Percentiles rank a stretch among this genome's conserved stretches.
These are phyloP conservation scores for Alternaria conjuncta DNA, from an alignment of 2,329 filamentous ascomycete genomes.

Conservation along the genomic window DNA sequence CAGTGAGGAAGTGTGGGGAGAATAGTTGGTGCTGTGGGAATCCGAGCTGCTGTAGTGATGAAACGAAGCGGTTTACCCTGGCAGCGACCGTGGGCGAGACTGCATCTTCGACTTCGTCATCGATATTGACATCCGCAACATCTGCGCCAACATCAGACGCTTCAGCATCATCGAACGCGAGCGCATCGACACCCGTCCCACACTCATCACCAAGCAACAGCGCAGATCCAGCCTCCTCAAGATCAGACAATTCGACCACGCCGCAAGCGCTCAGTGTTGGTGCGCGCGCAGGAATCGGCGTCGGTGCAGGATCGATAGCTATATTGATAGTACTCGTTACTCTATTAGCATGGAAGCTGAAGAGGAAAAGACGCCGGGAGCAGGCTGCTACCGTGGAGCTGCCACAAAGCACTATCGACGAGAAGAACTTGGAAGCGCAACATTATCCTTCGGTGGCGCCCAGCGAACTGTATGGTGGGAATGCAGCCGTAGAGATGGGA, in stretches of 20 bases:
- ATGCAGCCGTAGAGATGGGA: background rate
- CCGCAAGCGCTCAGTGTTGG: background rate
- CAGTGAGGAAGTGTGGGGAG: background rate
- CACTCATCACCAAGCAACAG: background rate
- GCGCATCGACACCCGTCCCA: background rate
- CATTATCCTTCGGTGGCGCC: background rate
- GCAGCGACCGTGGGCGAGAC: background rate
- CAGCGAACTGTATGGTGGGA: background rate
- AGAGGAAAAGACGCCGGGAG: background rate
- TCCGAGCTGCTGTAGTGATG: background rate
- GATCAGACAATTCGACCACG: background rate
- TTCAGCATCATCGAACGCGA: background rate
- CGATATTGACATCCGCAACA: background rate
- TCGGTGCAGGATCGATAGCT: background rate
- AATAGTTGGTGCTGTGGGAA: background rate
- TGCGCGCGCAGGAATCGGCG: background rate
- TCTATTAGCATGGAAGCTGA: background rate
- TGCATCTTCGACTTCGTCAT: background rate
- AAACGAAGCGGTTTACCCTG: background rate
- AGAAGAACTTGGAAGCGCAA: background rate
- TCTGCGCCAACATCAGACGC: background rate
- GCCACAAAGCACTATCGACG: background rate
- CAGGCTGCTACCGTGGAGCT: background rate
- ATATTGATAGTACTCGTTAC: background rate
- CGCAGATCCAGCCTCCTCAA: background rate